Percentiles rank a stretch among this genome's conserved stretches.
Evolutionary conservation across 169 alveolate genomes (phyloP).

Genomic region (Plasmodium chabaudi): DNA sequence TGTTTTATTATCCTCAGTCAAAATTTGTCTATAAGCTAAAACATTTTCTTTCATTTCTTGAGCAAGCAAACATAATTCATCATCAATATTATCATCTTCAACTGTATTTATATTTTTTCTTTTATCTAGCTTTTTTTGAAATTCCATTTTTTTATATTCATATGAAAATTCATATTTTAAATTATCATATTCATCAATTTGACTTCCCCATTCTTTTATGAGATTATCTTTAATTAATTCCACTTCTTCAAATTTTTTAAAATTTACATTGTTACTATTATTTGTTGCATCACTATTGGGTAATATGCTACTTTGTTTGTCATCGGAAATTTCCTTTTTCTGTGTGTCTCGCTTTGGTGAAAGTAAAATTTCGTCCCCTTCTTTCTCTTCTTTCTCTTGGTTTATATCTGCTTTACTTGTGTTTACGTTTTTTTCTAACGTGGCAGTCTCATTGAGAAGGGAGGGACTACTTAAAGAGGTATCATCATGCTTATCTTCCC

Average conservation of each 20-base stretch:
- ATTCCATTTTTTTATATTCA: constrained; percentile 42
- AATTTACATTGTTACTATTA: not conserved
- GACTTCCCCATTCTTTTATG: constrained; percentile 72
- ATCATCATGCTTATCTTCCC: too few species aligned
- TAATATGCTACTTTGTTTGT: not conserved
- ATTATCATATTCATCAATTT: constrained; percentile 62
- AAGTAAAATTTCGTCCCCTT: not conserved
- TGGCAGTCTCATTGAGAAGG: too few species aligned
- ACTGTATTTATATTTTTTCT: constrained; percentile 19
- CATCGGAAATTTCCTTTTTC: not conserved
- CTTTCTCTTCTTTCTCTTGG: not conserved
- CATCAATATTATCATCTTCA: constrained; percentile 44
- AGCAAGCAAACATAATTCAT: constrained; percentile 67
- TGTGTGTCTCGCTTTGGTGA: not conserved
- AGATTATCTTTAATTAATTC: constrained; percentile 28
- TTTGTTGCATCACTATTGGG: not conserved
- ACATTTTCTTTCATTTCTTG: constrained; percentile 77
- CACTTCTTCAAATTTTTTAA: not conserved
- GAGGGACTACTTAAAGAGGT: too few species aligned
- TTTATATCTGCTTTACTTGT: not conserved
- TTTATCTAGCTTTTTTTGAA: constrained; percentile 27
- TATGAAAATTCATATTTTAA: constrained; percentile 36
- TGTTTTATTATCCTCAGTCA: constrained; percentile 22
- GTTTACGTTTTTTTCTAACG: too few species aligned
- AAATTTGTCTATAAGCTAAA: constrained; percentile 42